Base-by-base conservation (phyloP, 805 yeast species). In the Kazachstania psychrophila region DNA sequence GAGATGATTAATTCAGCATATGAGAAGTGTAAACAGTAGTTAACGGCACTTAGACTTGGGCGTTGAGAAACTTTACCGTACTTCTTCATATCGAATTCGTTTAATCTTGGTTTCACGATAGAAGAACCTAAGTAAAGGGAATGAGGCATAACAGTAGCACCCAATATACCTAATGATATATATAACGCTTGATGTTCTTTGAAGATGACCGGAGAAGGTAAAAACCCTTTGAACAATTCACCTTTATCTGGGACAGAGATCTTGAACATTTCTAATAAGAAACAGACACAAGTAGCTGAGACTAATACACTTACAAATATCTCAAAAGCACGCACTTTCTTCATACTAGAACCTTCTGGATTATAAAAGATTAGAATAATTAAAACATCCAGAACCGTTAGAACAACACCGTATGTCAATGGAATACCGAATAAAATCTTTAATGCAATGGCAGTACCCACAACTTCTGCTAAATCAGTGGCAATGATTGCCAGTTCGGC, bases 121-220 rank as follows among this genome's bases (percentile, higher is more conserved):
- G 92, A 89, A 0, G 92, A 80, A 1, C 95, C 95, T 38, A 87
- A 63, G 49, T 81, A 85, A 34, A 87, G 63, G 1, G 88, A 78
- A 53, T 87, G 95, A 2, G 96, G 96, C 96, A 87, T 87, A 17
- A 87, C 95, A 0, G 95, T 87, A 9, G 96, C 95, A 17, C 96
- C 96, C 37, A 86, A 66, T 33, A 87, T 83, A 18, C 94, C 95
- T 46, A 88, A 66, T 17, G 89, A 75, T 15, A 85, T 62, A 51
- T 78, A 86, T 20, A 83, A 60, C 0, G 94, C 92, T 52, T 71
- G 77, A 51, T 70, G 74, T 44, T 76, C 81, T 47, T 76, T 77
- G 19, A 65, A 60, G 38, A 75, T 66, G 36, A 75, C 68, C n/a
- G 54, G 60, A 9, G 75, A 69, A 0, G 96, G 96, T 14, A 85